Conservation (phyloP, 2,329 filamentous ascomycete species). For the Chaetomium sp. region DNA sequence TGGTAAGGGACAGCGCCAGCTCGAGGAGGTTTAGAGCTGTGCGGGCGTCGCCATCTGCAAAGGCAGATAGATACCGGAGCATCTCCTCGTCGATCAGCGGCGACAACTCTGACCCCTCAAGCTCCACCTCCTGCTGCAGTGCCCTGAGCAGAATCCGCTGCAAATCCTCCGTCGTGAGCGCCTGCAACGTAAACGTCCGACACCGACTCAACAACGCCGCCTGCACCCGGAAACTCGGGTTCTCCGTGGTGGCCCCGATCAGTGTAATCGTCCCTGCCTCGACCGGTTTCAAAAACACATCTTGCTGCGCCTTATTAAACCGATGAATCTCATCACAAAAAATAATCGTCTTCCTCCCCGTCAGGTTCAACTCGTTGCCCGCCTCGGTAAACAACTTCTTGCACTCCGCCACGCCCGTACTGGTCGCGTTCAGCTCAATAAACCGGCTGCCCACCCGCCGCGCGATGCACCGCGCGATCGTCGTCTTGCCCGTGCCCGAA, state of each 20-base stretch:
- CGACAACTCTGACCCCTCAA: constrained; percentile 26
- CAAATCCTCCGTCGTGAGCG: constrained; percentile 67
- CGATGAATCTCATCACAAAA: constrained; percentile 97
- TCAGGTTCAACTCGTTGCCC: constrained; percentile 68
- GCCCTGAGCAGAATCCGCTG: constrained; percentile 70
- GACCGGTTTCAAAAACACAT: constrained; percentile 88
- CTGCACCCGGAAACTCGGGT: constrained; percentile 90
- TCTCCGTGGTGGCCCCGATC: constrained; percentile 94
- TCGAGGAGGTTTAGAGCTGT: constrained; percentile 91
- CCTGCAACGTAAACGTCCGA: constrained; percentile 78
- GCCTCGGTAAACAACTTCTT: constrained; percentile 89
- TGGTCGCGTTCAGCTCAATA: constrained; percentile 93
- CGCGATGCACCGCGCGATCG: constrained; percentile 87
- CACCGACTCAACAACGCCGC: constrained; percentile 82
- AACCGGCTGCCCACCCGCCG: constrained; percentile 76
- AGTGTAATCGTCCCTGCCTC: constrained; percentile 86
- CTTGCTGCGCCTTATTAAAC: constrained; percentile 87
- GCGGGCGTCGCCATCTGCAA: constrained; percentile 86
- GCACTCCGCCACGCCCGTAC: constrained; percentile 78
- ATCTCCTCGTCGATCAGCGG: constrained; percentile 70
- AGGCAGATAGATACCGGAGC: constrained; percentile 72
- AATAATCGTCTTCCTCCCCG: constrained; percentile 85
- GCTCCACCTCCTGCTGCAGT: constrained; percentile 52
- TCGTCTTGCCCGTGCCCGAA: constrained; percentile 78
- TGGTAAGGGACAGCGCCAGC: constrained; percentile 71